These are phyloP conservation scores for Barnettozyma botsteinii DNA, from an alignment of 805 yeast species.

Conservation along the genomic window DNA sequence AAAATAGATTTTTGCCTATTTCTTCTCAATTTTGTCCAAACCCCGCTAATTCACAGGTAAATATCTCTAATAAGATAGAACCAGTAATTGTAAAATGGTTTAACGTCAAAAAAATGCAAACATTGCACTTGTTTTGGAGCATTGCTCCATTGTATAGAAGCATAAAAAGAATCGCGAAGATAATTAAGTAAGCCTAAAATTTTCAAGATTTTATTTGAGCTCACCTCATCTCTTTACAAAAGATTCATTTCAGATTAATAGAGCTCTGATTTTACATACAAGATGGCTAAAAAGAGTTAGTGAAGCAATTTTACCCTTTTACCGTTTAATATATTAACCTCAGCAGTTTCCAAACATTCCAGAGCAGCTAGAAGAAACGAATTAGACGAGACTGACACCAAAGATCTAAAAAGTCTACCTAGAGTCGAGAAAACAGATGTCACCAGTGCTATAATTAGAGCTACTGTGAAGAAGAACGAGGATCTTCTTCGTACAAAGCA, in stretches of 20 bases:
- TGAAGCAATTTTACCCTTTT: too few relatives aligned
- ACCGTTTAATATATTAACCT: background rate
- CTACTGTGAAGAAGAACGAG: constrained; percentile 60
- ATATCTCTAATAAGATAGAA: too few relatives aligned
- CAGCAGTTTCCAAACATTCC: constrained; percentile 54
- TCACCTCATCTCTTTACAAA: constrained; percentile 4
- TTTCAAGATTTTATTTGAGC: background rate
- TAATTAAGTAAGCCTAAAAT: too few relatives aligned
- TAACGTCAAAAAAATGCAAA: too few relatives aligned
- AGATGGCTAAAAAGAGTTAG: constrained; percentile 26
- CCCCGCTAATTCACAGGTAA: too few relatives aligned
- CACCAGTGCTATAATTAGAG: constrained; percentile 59
- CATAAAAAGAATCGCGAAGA: too few relatives aligned
- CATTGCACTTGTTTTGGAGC: too few relatives aligned
- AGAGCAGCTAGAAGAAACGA: constrained; percentile 75
- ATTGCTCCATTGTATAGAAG: too few relatives aligned
- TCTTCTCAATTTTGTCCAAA: too few relatives aligned
- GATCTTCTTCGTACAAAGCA: constrained; percentile 48
- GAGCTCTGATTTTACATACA: too few relatives aligned
- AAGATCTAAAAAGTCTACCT: constrained; percentile 46
- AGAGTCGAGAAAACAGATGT: constrained; percentile 56
- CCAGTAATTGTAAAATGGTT: too few relatives aligned
- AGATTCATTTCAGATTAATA: background rate
- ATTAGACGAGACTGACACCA: constrained; percentile 40
- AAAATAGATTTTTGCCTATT: too few relatives aligned